A percentile compares a stretch with the other conserved stretches of the same genome.
Evolutionary conservation across 202 grass and related monocot species (phyloP).

Genomic region (Setaria italica): DNA sequence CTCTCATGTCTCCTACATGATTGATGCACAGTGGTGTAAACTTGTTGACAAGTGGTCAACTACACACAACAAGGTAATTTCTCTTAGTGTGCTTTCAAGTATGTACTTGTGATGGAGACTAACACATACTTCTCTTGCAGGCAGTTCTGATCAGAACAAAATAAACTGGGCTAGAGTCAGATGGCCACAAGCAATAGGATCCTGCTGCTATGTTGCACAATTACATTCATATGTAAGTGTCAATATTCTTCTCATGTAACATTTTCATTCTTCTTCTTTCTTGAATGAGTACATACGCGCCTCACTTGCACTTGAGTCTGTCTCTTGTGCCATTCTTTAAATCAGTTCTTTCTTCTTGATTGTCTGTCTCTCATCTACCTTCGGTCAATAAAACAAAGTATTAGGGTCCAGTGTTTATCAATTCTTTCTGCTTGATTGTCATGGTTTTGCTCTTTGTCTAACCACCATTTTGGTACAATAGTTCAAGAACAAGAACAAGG

Average conservation of each 20-base stretch:
- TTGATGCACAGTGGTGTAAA: background rate
- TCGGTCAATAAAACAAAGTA: too few species aligned
- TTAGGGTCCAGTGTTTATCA: too few species aligned
- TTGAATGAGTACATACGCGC: too few species aligned
- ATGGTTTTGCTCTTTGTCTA: too few species aligned
- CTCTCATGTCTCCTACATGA: background rate
- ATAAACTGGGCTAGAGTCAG: background rate
- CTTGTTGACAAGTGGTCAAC: background rate
- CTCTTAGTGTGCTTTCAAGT: background rate
- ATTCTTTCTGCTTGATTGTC: too few species aligned
- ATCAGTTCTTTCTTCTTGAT: too few species aligned
- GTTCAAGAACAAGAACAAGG: background rate
- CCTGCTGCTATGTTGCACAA: background rate
- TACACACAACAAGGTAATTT: background rate
- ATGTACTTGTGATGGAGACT: background rate
- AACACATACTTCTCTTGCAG: background rate
- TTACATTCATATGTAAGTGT: constrained; percentile 6
- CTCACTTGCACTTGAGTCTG: too few species aligned
- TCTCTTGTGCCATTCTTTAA: too few species aligned
- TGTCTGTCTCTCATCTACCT: too few species aligned
- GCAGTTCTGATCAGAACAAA: background rate
- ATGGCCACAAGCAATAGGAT: background rate
- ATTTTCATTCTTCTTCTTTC: too few species aligned
- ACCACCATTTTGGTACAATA: too few species aligned
- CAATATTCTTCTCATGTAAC: background rate